Conservation (phyloP, 352 stramenopile species). For the Globisporangium spiculum region DNA sequence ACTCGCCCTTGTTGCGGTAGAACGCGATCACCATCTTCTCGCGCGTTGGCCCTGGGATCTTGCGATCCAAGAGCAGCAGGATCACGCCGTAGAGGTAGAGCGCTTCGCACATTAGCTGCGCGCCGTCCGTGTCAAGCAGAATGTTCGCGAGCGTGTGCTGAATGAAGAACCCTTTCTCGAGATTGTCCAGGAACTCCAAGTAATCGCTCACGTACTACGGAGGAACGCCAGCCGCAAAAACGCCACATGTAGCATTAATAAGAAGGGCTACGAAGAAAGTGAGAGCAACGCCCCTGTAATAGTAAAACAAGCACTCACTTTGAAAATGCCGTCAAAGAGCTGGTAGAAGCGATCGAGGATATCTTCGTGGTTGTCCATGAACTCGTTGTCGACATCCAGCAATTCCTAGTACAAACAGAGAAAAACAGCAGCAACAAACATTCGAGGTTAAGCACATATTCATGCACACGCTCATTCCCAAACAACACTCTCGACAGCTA, state of each 20-base stretch:
- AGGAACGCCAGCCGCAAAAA: neutral
- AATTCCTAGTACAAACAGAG: constrained; percentile 39
- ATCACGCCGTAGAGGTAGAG: constrained; percentile 95
- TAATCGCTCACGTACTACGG: constrained; percentile 91
- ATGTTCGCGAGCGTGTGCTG: constrained; percentile 94
- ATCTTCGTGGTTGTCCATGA: constrained; percentile 87
- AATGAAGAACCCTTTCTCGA: constrained; percentile 94
- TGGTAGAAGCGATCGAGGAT: constrained; percentile 88
- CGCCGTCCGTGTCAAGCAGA: constrained; percentile 91
- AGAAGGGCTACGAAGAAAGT: neutral
- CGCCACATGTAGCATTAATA: neutral
- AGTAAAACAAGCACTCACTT: constrained; percentile 29
- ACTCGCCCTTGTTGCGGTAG: constrained; percentile 87
- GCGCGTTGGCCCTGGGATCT: constrained; percentile 83
- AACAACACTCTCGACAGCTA: neutral
- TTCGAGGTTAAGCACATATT: neutral
- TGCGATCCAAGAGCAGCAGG: constrained; percentile 91
- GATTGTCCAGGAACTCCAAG: constrained; percentile 89
- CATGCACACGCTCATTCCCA: neutral
- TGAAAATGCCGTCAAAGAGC: constrained; percentile 89
- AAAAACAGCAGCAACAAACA: neutral
- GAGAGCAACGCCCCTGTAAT: neutral
- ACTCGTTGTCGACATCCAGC: constrained; percentile 90
- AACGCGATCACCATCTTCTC: constrained; percentile 93
- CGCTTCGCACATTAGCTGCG: constrained; percentile 93